Percentiles rank a stretch among this genome's conserved stretches.
Conservation (phyloP, 148 eudicot species). For the Chenopodium formosanum region DNA sequence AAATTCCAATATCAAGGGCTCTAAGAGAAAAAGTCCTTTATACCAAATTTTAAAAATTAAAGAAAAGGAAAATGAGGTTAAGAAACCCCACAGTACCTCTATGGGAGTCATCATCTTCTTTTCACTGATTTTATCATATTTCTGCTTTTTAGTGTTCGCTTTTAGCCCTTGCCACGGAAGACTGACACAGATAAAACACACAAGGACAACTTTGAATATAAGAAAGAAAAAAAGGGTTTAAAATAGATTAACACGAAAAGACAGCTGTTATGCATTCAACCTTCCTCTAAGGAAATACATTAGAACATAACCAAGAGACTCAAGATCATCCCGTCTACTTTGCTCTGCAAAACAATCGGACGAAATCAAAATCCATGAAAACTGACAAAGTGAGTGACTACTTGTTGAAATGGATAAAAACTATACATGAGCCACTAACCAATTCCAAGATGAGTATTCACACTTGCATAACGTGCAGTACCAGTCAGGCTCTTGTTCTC, state of each 20-base stretch:
- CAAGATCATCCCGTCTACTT: constrained; percentile 96
- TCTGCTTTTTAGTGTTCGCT: constrained; percentile 94
- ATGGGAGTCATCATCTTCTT: constrained; percentile 89
- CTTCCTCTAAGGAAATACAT: constrained; percentile 98
- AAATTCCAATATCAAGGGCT: neutral
- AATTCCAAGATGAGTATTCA: constrained; percentile 92
- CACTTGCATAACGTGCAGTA: constrained; percentile 99
- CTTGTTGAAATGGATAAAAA: neutral
- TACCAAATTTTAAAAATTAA: no score
- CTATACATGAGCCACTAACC: constrained; percentile 50
- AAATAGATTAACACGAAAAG: neutral
- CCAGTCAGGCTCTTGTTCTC: constrained; percentile 96
- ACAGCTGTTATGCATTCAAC: constrained; percentile 31
- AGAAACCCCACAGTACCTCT: constrained; percentile 52
- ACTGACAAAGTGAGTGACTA: neutral
- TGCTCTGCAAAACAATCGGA: constrained; percentile 59
- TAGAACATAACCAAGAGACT: constrained; percentile 94
- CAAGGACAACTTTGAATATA: constrained; percentile 13
- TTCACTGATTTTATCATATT: constrained; percentile 95
- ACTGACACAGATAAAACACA: constrained; percentile 40
- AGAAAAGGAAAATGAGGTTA: neutral
- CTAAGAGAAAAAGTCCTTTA: neutral
- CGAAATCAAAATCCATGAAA: constrained; percentile 14
- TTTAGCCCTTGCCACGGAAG: constrained; percentile 98
- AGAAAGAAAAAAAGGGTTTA: neutral